Evolutionary conservation across 495 filamentous ascomycete species (phyloP), one percentile per base, ranked within the genome.

Genomic region (Tuber microsphaerosporum): DNA sequence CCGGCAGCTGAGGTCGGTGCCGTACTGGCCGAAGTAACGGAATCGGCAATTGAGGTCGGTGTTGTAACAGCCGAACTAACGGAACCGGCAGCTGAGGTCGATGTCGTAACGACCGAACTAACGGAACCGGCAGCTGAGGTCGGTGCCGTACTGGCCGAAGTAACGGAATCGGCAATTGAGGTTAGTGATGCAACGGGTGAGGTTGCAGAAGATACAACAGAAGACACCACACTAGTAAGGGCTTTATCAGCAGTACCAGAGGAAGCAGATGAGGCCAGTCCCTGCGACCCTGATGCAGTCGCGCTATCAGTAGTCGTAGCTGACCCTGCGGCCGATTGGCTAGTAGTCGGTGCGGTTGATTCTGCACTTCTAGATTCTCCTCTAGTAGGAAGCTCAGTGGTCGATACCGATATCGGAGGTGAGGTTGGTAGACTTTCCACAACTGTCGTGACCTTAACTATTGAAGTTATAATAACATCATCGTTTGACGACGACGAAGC

Each of bases 171-270:
- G 22, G 78, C 71, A 34, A 79, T 77, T 8, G 69, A 51, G 39
- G 73, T 46, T 14, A 26, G 31, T 17, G 45, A n/a, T 43, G n/a
- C 22, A 22, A 70, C 1, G 26, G 14, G n/a, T 41, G 71, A 71
- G 69, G 77, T 73, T 31, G 74, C 71, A 26, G 69, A 51, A 19
- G 46, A 39, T 69, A 71, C 71, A 74, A 71, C 37, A 41, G 71
- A 81, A 61, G 74, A 45, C 31, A 76, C 42, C 20, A 80, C 14
- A 75, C 73, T 75, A 69, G 48, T 76, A 71, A 80, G 72, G 72
- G 75, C 44, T 73, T 80, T 72, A 61, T 74, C 61, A 56, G 73
- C 75, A 77, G 80, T 72, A 74, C 73, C 78, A 41, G 75, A 82
- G 9, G 46, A 7, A 78, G 76, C 43, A 76, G 44, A 43, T 46